Base-by-base conservation (phyloP, 768 basidiomycete species). In the Collybia sp. region DNA sequence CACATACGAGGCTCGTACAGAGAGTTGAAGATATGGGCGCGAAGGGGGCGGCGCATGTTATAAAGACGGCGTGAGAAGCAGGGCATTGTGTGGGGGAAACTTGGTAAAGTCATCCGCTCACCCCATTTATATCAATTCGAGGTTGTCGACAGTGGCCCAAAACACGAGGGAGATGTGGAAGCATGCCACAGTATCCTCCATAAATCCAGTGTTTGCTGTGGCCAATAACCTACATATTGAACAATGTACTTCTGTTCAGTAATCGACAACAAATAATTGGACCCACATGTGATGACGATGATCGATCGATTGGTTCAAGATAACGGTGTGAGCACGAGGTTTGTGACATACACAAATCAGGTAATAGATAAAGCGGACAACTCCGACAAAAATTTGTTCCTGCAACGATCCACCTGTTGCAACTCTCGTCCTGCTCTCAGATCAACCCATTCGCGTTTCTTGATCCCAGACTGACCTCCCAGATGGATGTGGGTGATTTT, bases 311-410 rank as follows among this genome's bases (percentile, higher is more conserved):
- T 25, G 8, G 25, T 8, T 8, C 8, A 25, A 25, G 25, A 25
- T 25, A 25, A 25, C 25, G 8, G 25, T 25, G 25, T 25, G 25
- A 25, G 25, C 25, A 25, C 25, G 25, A 25, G 25, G 10, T 19
- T 35, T 15, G 41, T 34, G 15, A 19, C 20, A 13, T 12, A 39
- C 2, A 33, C 18, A 16, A 20, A 50, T 45, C 34, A 53, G 55
- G 53, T 42, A 50, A 53, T 49, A 57, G 53, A 55, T 62, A 63
- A 55, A 65, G 69, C 70, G 70, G 68, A 52, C 60, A 79, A 76
- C 73, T 75, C 79, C 77, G 80, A 73, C 72, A 72, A 80, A 79
- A 72, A 72, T 69, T 72, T 71, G 65, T 57, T 53, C 53, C 56
- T 50, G 53, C 46, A 40, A 44, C 60, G 48, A 48, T 45, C 53